Evolutionary conservation across 192 early-diverging fungal genomes (phyloP).

Genomic region (Backusella mclennaniae): DNA sequence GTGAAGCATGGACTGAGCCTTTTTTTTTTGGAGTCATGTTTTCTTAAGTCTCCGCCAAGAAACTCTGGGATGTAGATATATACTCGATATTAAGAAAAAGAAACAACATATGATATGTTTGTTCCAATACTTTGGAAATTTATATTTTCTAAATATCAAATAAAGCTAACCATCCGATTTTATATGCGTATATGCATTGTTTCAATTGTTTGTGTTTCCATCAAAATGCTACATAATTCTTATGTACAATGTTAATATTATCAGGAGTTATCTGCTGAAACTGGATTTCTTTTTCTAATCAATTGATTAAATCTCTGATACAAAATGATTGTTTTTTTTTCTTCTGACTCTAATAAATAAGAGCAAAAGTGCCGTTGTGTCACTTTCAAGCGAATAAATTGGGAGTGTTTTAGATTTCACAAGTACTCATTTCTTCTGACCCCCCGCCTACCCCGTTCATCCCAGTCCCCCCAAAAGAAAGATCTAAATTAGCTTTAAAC

Average conservation of each 20-base stretch:
- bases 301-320: neutral
- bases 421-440: neutral
- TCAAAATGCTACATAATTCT: neutral
- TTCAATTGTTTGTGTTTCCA: slow-evolving; percentile 1
- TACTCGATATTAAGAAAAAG: neutral
- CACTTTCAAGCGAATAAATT: neutral
- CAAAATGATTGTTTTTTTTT: neutral
- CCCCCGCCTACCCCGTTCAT: neutral
- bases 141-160: neutral
- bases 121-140: neutral
- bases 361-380: neutral
- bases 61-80: neutral
- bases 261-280: neutral
- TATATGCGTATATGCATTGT: neutral
- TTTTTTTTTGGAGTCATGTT: neutral
- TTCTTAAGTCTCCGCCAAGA: neutral
- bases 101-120: neutral
- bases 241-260: neutral
- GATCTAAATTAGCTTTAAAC: neutral
- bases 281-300: neutral
- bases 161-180: neutral
- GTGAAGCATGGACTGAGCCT: neutral
- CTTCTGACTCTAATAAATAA: neutral
- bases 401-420: neutral
- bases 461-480: neutral